These are phyloP conservation scores for Trypanosoma mega DNA, from an alignment of 208 protist genomes.

Conservation along the genomic window DNA sequence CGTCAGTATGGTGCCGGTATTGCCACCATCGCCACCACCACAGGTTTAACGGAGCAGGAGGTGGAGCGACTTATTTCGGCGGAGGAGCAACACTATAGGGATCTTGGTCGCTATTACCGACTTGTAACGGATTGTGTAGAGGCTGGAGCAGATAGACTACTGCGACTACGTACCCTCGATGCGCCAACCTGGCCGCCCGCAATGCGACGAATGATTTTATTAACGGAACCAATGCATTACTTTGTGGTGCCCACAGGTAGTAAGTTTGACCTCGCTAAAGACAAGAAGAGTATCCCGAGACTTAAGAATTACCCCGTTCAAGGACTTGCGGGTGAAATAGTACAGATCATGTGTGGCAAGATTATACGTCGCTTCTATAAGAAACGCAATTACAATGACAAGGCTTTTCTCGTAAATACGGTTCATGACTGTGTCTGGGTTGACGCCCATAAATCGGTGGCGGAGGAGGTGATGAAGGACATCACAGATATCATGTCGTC, in stretches of 20 bases:
- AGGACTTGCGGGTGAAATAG: slow-evolving; percentile 87
- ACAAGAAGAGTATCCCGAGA: slow-evolving; percentile 71
- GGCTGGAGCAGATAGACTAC: slow-evolving; percentile 65
- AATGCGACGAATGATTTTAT: slow-evolving; percentile 68
- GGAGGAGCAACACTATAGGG: slow-evolving; percentile 88
- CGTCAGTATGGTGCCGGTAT: slow-evolving; percentile 89
- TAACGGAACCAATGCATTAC: slow-evolving; percentile 83
- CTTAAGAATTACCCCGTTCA: slow-evolving; percentile 94
- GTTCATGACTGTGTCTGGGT: slow-evolving; percentile 93
- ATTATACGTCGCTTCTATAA: slow-evolving; percentile 81
- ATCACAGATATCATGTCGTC: slow-evolving; percentile 66
- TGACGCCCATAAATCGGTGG: slow-evolving; percentile 79
- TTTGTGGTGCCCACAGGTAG: slow-evolving; percentile 86
- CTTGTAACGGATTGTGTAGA: slow-evolving; percentile 81
- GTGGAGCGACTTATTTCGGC: slow-evolving; percentile 82
- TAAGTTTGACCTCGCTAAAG: slow-evolving; percentile 87
- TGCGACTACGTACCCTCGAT: slow-evolving; percentile 77
- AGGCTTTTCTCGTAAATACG: slow-evolving; percentile 89
- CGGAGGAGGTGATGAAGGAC: slow-evolving; percentile 71
- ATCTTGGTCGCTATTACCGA: slow-evolving; percentile 73
- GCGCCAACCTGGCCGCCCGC: slow-evolving; percentile 51
- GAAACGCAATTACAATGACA: slow-evolving; percentile 69
- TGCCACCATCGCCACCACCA: slow-evolving; percentile 78
- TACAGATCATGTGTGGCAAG: slow-evolving; percentile 89
- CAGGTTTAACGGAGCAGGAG: slow-evolving; percentile 83